A percentile compares a stretch with the other conserved stretches of the same genome.
Evolutionary conservation across 805 yeast genomes (phyloP).

Genomic region (Wickerhamiella qilinensis): DNA sequence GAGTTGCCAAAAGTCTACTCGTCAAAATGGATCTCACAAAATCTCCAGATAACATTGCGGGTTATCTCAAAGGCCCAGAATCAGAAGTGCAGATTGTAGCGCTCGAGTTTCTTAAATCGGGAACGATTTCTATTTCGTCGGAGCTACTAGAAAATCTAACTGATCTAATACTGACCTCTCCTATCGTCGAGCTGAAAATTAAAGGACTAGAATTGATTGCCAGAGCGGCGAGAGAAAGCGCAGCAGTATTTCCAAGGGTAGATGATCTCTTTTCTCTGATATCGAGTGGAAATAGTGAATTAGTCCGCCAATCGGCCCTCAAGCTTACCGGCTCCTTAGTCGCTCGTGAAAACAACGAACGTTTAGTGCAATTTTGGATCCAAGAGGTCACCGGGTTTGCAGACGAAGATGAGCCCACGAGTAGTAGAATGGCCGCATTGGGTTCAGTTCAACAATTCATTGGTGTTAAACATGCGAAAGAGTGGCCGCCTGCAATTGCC

Average conservation of each 20-base stretch:
- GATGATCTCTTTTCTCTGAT: no score
- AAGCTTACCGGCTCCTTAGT: neutral
- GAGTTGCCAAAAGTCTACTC: constrained; percentile 3
- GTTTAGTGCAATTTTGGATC: no score
- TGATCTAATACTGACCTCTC: no score
- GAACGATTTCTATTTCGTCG: no score
- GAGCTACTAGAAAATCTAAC: no score
- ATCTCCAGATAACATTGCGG: neutral
- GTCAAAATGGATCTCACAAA: neutral
- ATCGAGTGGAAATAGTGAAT: neutral
- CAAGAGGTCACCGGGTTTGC: no score
- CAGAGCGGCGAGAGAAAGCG: no score
- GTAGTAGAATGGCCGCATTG: neutral
- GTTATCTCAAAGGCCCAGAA: neutral
- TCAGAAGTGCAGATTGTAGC: neutral
- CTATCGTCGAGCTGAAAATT: neutral
- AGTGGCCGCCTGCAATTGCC: neutral
- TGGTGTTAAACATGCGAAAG: neutral
- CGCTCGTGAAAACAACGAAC: no score
- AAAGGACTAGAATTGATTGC: neutral
- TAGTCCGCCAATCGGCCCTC: neutral
- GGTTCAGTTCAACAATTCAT: neutral
- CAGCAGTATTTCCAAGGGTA: no score
- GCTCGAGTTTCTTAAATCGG: neutral
- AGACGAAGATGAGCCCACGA: neutral